Evolutionary conservation across 2,329 filamentous ascomycete species (phyloP).

Genomic region (Aspergillus awamori): DNA sequence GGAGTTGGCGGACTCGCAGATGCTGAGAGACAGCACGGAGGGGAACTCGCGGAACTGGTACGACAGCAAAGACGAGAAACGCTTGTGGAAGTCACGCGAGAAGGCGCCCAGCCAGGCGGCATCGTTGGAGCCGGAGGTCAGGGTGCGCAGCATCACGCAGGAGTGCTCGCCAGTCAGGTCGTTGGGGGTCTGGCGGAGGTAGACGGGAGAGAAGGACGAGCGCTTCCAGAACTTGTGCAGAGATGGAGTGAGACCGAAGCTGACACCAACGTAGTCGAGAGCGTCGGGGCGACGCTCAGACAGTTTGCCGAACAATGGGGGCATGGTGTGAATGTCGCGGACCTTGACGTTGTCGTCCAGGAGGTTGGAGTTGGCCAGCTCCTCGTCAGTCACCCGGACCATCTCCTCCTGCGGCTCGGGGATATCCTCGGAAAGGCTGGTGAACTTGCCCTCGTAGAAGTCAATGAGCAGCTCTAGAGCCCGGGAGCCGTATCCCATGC

Average conservation of each 20-base stretch:
- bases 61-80: slow-evolving; percentile 87
- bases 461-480: slow-evolving; percentile 85
- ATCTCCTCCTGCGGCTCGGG: slow-evolving; percentile 60
- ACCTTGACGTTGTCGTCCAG: slow-evolving; percentile 87
- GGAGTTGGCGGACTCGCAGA: slow-evolving; percentile 79
- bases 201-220: slow-evolving; percentile 81
- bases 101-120: slow-evolving; percentile 87
- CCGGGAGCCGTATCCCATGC: slow-evolving; percentile 90
- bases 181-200: slow-evolving; percentile 91
- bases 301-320: slow-evolving; percentile 86
- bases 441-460: slow-evolving; percentile 94
- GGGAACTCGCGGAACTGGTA: slow-evolving; percentile 90
- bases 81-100: slow-evolving; percentile 86
- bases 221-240: slow-evolving; percentile 98
- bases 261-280: slow-evolving; percentile 93
- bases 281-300: slow-evolving; percentile 76
- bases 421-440: slow-evolving; percentile 75
- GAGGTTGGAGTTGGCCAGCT: slow-evolving; percentile 74
- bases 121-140: slow-evolving; percentile 65
- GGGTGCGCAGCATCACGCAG: slow-evolving; percentile 90
- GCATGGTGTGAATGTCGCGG: slow-evolving; percentile 87
- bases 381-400: slow-evolving; percentile 77
- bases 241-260: slow-evolving; percentile 82
- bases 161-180: slow-evolving; percentile 97
- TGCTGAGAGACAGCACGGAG: slow-evolving; percentile 75